A percentile compares a stretch with the other conserved stretches of the same genome.
phyloP scores from a whole-genome alignment of 177 flowering plant genomes.

The Vitis hybrid region DNA sequence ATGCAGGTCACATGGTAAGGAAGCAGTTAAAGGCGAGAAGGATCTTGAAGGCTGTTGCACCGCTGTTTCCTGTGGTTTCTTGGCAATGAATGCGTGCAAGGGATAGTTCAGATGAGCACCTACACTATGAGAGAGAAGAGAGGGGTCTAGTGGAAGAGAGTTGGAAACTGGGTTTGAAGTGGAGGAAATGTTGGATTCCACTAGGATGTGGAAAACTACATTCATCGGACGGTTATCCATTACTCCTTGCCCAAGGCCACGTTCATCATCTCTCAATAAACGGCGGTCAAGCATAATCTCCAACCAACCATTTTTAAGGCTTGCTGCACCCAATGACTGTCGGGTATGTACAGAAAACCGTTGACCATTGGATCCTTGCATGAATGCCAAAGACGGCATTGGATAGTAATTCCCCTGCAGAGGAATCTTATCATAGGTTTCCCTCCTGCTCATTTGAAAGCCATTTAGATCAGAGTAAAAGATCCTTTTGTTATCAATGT shows the following conservation, averaged over 20 bases:
- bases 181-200: slow-evolving; percentile 71
- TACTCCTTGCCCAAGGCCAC: slow-evolving; percentile 99
- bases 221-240: slow-evolving; percentile 93
- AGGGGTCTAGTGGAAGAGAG: slow-evolving; percentile 58
- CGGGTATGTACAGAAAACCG: slow-evolving; percentile 89
- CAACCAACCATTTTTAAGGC: slow-evolving; percentile 86
- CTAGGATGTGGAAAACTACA: slow-evolving; percentile 70
- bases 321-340: slow-evolving; percentile 92
- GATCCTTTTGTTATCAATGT: slow-evolving; percentile 62
- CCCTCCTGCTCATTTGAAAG: slow-evolving; percentile 94
- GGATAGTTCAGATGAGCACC: slow-evolving; percentile 88
- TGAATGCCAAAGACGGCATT: slow-evolving; percentile 91
- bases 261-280: slow-evolving; percentile 79
- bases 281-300: slow-evolving; percentile 98
- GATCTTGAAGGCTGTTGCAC: slow-evolving; percentile 53
- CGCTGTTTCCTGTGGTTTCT: slow-evolving; percentile 62
- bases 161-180: slow-evolving; percentile 36
- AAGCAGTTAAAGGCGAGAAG: slow-evolving; percentile 68
- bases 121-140: slow-evolving; percentile 76
- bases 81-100: slow-evolving; percentile 68
- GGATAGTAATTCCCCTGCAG: slow-evolving; percentile 98
- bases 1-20: slow-evolving; percentile 95
- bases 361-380: slow-evolving; percentile 75
- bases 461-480: slow-evolving; percentile 94
- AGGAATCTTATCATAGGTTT: slow-evolving; percentile 91